A percentile compares a stretch with the other conserved stretches of the same genome.
Evolutionary conservation across 1,139 yeast species (phyloP).

Genomic region (Schwanniomyces etchellsii): DNA sequence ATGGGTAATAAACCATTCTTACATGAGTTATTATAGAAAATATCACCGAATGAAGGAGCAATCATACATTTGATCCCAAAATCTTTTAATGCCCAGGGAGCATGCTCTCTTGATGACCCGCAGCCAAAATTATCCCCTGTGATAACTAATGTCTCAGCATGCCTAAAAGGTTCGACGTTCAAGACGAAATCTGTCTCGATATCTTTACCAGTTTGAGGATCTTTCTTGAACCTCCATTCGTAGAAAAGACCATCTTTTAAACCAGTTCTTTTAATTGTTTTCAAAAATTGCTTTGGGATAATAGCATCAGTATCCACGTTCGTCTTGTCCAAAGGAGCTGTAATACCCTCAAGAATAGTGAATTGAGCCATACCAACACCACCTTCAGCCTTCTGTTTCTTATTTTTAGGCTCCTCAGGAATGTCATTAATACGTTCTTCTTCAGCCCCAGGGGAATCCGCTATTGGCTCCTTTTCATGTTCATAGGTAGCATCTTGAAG

Average conservation of each 20-base stretch:
- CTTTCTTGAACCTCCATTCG: slow-evolving; percentile 76
- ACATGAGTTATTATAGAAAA: slow-evolving; percentile 93
- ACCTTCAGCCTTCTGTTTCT: slow-evolving; percentile 17
- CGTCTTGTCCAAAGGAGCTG: slow-evolving; percentile 92
- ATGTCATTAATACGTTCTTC: slow-evolving; percentile 54
- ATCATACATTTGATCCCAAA: slow-evolving; percentile 93
- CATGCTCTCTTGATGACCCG: slow-evolving; percentile 98
- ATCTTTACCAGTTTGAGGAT: slow-evolving; percentile 60
- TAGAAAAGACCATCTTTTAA: slow-evolving; percentile 82
- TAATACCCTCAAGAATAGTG: slow-evolving; percentile 69
- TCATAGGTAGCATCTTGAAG: slow-evolving; percentile 66
- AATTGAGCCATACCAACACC: slow-evolving; percentile 68
- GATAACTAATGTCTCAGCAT: slow-evolving; percentile 78
- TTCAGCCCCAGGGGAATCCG: slow-evolving; percentile 25
- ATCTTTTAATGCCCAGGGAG: slow-evolving; percentile 98
- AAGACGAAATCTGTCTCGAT: slow-evolving; percentile 83
- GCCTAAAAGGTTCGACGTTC: slow-evolving; percentile 75
- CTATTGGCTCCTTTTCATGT: slow-evolving; percentile 58
- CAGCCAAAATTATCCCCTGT: slow-evolving; percentile 98
- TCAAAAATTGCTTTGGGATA: slow-evolving; percentile 95
- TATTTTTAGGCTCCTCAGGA: slow-evolving; percentile 42
- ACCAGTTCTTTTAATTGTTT: slow-evolving; percentile 96
- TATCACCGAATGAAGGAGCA: slow-evolving; percentile 98
- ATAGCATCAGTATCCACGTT: slow-evolving; percentile 98
- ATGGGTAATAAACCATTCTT: slow-evolving; percentile 93